Evolutionary conservation across 768 basidiomycete genomes (phyloP).

Genomic region (Panaeolus cyanescens): DNA sequence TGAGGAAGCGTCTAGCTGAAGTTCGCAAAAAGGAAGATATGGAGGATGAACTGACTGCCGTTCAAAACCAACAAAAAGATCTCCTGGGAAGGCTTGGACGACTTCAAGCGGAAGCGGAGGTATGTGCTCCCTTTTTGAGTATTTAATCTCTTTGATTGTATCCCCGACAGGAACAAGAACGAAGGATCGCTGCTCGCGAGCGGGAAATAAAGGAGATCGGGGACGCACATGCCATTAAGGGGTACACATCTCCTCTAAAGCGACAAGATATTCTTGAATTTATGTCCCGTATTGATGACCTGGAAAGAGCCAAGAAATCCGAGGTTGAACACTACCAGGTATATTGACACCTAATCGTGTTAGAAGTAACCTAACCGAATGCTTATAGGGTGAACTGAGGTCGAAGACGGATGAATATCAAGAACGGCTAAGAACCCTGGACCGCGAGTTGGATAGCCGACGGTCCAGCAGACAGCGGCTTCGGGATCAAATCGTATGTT

Average conservation of each 20-base stretch:
- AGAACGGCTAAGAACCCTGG: slow-evolving; percentile 55
- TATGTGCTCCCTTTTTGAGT: slow-evolving; percentile 20
- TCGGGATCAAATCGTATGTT: slow-evolving; percentile 59
- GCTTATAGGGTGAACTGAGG: slow-evolving; percentile 51
- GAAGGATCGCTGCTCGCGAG: slow-evolving; percentile 72
- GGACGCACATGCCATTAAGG: slow-evolving; percentile 71
- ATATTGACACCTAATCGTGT: neutral
- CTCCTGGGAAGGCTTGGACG: slow-evolving; percentile 66
- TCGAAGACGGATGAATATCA: slow-evolving; percentile 68
- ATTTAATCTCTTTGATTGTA: neutral
- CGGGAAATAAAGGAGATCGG: slow-evolving; percentile 70
- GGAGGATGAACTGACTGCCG: slow-evolving; percentile 56
- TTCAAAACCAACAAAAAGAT: slow-evolving; percentile 54
- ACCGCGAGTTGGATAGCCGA: slow-evolving; percentile 52
- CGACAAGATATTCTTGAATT: slow-evolving; percentile 76
- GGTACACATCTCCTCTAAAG: slow-evolving; percentile 69
- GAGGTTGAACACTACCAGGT: slow-evolving; percentile 76
- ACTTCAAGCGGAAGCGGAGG: slow-evolving; percentile 75
- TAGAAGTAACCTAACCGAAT: neutral
- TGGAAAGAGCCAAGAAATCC: slow-evolving; percentile 60
- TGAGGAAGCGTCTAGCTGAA: slow-evolving; percentile 47
- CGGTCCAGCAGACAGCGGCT: slow-evolving; percentile 54
- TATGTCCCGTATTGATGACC: slow-evolving; percentile 59
- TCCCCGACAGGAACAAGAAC: slow-evolving; percentile 65
- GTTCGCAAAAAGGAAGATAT: slow-evolving; percentile 58